Conservation (phyloP, 208 protist species). For the Wallacemonas collosoma region DNA sequence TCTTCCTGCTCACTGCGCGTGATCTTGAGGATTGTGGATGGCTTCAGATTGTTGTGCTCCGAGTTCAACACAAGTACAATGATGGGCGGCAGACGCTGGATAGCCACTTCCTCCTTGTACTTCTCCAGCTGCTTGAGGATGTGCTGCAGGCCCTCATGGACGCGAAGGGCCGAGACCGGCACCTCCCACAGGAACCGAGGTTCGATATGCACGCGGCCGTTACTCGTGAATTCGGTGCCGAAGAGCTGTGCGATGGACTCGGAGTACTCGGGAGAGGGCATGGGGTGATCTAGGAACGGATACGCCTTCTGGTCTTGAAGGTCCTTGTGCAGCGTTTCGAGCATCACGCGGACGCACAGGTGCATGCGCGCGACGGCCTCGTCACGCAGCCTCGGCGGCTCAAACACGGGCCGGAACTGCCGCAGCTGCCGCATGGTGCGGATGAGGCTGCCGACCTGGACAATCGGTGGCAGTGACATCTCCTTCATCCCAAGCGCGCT, state of each 20-base stretch:
- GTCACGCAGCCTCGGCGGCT: conserved; percentile 71
- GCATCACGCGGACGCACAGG: conserved; percentile 56
- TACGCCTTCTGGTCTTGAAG: conserved; percentile 82
- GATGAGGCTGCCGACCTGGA: conserved; percentile 80
- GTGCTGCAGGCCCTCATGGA: conserved; percentile 91
- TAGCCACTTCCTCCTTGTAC: conserved; percentile 79
- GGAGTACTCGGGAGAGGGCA: conserved; percentile 64
- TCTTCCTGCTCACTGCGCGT: conserved; percentile 79
- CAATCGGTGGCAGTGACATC: conserved; percentile 77
- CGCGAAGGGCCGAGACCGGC: conserved; percentile 84
- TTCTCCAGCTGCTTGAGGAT: conserved; percentile 86
- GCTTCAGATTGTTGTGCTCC: conserved; percentile 86
- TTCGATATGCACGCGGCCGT: conserved; percentile 71
- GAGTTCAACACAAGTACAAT: conserved; percentile 91
- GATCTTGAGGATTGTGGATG: conserved; percentile 82
- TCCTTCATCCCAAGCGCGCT: conserved; percentile 55
- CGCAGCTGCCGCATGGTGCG: conserved; percentile 81
- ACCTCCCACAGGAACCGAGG: conserved; percentile 91
- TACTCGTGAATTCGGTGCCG: conserved; percentile 75
- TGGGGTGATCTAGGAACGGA: conserved; percentile 68
- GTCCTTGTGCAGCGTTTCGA: conserved; percentile 79
- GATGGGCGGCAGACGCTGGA: conserved; percentile 85
- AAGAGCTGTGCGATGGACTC: conserved; percentile 78
- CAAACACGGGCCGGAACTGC: conserved; percentile 69
- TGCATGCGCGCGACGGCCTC: conserved; percentile 90